These are phyloP conservation scores for Artemisia tridentata DNA, from an alignment of 129 eudicot species.

Conservation along the genomic window DNA sequence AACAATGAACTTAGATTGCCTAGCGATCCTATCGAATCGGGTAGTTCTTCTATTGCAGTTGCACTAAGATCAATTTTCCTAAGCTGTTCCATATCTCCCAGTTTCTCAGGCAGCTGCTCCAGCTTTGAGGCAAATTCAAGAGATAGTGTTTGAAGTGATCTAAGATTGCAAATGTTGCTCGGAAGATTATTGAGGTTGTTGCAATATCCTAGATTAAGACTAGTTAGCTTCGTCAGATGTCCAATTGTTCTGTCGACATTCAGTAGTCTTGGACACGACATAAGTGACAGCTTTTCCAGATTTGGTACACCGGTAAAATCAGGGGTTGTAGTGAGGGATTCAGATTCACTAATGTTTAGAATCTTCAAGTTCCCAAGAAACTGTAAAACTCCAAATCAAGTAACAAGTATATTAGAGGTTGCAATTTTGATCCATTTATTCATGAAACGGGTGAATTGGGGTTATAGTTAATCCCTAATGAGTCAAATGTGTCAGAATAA, in stretches of 20 bases:
- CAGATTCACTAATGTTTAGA: conserved; percentile 28
- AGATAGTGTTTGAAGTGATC: conserved; percentile 16
- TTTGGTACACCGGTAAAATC: conserved; percentile 25
- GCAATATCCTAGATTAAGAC: conserved; percentile 32
- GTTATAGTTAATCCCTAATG: background rate
- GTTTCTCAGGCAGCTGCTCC: conserved; percentile 24
- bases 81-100: conserved; percentile 23
- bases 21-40: conserved; percentile 4
- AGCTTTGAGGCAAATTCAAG: conserved; percentile 17
- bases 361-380: conserved; percentile 29
- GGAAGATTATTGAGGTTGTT: conserved; percentile 31
- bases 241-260: conserved; percentile 37
- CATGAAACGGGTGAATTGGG: conserved; percentile 17
- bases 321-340: conserved; percentile 14
- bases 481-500: too few relatives aligned
- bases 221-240: conserved; percentile 18
- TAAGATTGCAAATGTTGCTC: conserved; percentile 21
- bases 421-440: conserved; percentile 1
- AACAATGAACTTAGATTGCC: background rate
- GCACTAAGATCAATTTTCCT: conserved; percentile 8
- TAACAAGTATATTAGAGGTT: conserved; percentile 7
- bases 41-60: conserved; percentile 17
- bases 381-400: conserved; percentile 16
- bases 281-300: conserved; percentile 29
- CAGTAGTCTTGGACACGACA: conserved; percentile 25